Evolutionary conservation across 2,329 filamentous ascomycete genomes (phyloP).

Genomic region (Alternaria arbusti): DNA sequence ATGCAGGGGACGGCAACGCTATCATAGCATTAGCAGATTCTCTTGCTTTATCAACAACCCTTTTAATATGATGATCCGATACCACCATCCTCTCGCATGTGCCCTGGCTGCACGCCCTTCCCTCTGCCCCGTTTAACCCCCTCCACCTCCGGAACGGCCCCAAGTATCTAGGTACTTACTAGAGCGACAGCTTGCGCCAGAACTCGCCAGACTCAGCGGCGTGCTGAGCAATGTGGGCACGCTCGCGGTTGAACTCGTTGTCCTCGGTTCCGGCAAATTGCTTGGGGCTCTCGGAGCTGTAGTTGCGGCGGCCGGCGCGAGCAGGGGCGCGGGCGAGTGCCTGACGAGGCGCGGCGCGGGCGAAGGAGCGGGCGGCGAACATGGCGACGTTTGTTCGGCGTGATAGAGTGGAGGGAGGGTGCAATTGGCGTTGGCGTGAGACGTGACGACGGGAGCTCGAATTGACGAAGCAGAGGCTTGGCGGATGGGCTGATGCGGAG

Average conservation of each 20-base stretch:
- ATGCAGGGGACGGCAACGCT: constrained; percentile 80
- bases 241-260: constrained; percentile 94
- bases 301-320: constrained; percentile 72
- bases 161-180: constrained; percentile 65
- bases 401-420: constrained; percentile 43
- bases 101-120: neutral
- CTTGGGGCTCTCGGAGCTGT: constrained; percentile 67
- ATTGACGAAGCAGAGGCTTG: constrained; percentile 31
- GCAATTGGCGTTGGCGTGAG: constrained; percentile 30
- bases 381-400: constrained; percentile 32
- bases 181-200: constrained; percentile 95
- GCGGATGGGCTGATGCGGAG: constrained; percentile 17
- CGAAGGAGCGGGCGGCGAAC: constrained; percentile 42
- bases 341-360: constrained; percentile 62
- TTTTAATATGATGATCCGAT: neutral
- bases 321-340: constrained; percentile 61
- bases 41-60: neutral
- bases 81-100: neutral
- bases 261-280: constrained; percentile 69
- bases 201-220: constrained; percentile 84
- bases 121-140: neutral
- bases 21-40: constrained; percentile 28
- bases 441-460: constrained; percentile 25
- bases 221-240: constrained; percentile 88
- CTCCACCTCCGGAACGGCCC: neutral